These are phyloP conservation scores for Penicillium antarcticum DNA, from an alignment of 495 filamentous ascomycete species.

Conservation along the genomic window DNA sequence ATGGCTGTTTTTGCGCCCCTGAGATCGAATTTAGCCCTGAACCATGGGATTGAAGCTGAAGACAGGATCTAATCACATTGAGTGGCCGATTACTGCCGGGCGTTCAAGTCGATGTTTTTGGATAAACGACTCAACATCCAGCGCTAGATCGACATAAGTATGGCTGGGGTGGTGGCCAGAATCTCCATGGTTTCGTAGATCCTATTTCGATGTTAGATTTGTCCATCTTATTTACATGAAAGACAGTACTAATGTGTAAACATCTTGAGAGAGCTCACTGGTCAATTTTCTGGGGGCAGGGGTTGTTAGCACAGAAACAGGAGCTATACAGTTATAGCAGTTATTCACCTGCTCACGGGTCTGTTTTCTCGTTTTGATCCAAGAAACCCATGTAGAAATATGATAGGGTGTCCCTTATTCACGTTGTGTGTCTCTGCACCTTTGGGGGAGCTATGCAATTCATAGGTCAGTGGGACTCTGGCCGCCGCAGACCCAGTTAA, in stretches of 20 bases:
- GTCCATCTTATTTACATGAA: neutral
- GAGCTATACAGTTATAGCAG: slow-evolving; percentile 64
- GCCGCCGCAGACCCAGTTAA: neutral
- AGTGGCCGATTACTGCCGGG: slow-evolving; percentile 55
- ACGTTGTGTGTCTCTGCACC: neutral
- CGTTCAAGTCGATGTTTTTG: slow-evolving; percentile 56
- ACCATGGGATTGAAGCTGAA: neutral
- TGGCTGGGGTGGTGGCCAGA: slow-evolving; percentile 67
- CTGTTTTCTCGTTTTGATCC: slow-evolving; percentile 65
- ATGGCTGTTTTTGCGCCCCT: slow-evolving; percentile 88
- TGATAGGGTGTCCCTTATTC: slow-evolving; percentile 1
- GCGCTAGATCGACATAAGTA: slow-evolving; percentile 73
- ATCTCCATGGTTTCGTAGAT: slow-evolving; percentile 85
- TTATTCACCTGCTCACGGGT: slow-evolving; percentile 82
- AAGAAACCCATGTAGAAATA: slow-evolving; percentile 19
- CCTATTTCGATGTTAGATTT: slow-evolving; percentile 40
- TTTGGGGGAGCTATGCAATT: neutral
- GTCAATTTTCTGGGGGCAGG: neutral
- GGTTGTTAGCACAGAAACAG: too few species aligned
- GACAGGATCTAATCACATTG: slow-evolving; percentile 1
- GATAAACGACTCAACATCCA: slow-evolving; percentile 74
- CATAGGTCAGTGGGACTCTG: slow-evolving; percentile 9
- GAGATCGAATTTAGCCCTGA: slow-evolving; percentile 48
- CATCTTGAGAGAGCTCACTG: slow-evolving; percentile 4
- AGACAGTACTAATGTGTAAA: slow-evolving; percentile 9